Percentiles rank a stretch among this genome's conserved stretches.
phyloP scores from a whole-genome alignment of 129 eudicot species.

The Arctium lappa region DNA sequence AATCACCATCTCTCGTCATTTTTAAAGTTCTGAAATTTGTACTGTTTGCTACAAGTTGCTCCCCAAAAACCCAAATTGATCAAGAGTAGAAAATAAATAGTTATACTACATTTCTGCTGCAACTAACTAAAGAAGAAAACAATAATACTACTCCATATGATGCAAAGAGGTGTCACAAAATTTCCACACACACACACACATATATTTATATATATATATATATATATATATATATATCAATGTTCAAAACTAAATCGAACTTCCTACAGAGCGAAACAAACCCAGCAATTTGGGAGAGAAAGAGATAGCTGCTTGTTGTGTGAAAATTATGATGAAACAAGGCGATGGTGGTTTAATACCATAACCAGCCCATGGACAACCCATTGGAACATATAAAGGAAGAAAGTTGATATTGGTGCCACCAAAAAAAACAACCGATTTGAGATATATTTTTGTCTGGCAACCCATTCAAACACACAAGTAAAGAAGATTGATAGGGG shows the following conservation, averaged over 20 bases:
- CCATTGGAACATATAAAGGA: background rate
- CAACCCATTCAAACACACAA: no score
- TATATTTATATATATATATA: no score
- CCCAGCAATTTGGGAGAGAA: background rate
- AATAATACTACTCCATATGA: background rate
- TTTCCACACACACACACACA: background rate
- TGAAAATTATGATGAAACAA: background rate
- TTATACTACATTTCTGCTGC: background rate
- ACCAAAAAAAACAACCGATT: no score
- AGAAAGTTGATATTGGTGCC: no score
- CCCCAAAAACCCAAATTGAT: background rate
- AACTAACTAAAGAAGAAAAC: background rate
- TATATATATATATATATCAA: background rate
- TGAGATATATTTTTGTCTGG: no score
- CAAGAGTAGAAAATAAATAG: background rate
- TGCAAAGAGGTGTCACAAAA: background rate
- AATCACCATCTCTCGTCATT: background rate
- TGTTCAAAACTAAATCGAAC: background rate
- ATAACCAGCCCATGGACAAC: background rate
- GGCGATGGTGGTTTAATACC: background rate
- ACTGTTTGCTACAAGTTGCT: background rate
- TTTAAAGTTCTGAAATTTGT: background rate
- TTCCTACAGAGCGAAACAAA: background rate
- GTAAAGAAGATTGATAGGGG: background rate
- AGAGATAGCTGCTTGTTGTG: background rate